Evolutionary conservation across 2,329 filamentous ascomycete genomes (phyloP).

Genomic region (Phoma herbarum): DNA sequence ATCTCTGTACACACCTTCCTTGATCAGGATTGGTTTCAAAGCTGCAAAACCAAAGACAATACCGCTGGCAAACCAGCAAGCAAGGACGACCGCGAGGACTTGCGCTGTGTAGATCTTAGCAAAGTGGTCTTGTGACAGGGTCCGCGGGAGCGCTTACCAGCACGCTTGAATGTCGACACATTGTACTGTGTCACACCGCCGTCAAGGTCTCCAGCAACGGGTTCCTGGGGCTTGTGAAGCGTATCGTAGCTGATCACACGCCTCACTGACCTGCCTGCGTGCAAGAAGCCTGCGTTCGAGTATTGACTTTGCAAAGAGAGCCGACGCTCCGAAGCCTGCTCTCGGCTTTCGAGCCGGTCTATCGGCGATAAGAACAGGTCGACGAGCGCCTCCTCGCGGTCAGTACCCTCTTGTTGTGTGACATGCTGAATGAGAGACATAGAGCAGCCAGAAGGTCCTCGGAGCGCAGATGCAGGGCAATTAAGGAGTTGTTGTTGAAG

Average conservation of each 20-base stretch:
- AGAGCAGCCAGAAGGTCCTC: constrained; percentile 23
- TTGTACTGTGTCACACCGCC: constrained; percentile 60
- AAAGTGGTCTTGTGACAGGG: constrained; percentile 13
- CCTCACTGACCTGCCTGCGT: constrained; percentile 46
- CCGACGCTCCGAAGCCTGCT: constrained; percentile 41
- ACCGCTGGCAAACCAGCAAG: constrained; percentile 52
- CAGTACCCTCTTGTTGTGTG: constrained; percentile 59
- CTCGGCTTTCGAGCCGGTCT: constrained; percentile 42
- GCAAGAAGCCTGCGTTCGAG: constrained; percentile 32
- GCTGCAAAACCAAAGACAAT: constrained; percentile 54
- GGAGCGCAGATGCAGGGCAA: constrained; percentile 22
- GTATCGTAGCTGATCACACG: constrained; percentile 60
- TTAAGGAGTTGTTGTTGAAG: constrained; percentile 12
- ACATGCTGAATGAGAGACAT: constrained; percentile 65
- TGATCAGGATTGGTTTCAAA: constrained; percentile 52
- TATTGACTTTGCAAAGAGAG: constrained; percentile 43
- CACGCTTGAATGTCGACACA: constrained; percentile 51
- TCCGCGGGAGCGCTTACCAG: constrained; percentile 37
- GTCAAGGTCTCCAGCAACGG: constrained; percentile 49
- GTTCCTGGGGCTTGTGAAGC: constrained; percentile 52
- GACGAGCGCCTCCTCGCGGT: constrained; percentile 54
- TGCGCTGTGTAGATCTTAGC: constrained; percentile 39
- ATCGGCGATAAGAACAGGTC: constrained; percentile 48
- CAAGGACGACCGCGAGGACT: constrained; percentile 47
- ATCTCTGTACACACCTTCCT: constrained; percentile 50